Percentiles rank a stretch among this genome's conserved stretches.
These are phyloP conservation scores for Colletotrichum lini DNA, from an alignment of 2,329 filamentous ascomycete genomes.

Conservation along the genomic window DNA sequence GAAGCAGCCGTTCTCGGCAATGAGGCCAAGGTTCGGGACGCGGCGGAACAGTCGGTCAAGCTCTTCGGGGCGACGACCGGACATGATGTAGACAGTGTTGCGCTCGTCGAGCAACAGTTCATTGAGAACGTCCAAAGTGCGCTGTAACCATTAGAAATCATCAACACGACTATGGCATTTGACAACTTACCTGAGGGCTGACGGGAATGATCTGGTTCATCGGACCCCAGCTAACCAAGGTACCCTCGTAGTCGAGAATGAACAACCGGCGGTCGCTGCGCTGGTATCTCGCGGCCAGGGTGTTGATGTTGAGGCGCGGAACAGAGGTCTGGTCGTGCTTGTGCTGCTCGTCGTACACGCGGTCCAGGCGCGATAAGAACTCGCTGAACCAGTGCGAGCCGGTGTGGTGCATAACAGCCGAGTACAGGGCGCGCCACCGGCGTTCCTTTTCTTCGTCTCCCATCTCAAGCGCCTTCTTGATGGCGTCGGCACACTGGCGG, in stretches of 20 bases:
- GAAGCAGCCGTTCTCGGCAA: conserved; percentile 96
- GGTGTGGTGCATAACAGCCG: conserved; percentile 84
- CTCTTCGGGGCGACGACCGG: conserved; percentile 87
- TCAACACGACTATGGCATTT: background rate
- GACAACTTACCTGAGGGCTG: conserved; percentile 73
- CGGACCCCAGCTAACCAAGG: conserved; percentile 88
- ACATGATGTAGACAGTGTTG: conserved; percentile 96
- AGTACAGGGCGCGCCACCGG: conserved; percentile 82
- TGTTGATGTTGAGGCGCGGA: conserved; percentile 82
- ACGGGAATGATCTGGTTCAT: conserved; percentile 88
- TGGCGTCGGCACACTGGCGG: conserved; percentile 86
- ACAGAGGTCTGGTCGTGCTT: conserved; percentile 88
- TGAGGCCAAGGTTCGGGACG: conserved; percentile 87
- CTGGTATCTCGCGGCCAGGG: conserved; percentile 77
- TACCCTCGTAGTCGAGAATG: conserved; percentile 94
- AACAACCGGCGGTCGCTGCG: conserved; percentile 80
- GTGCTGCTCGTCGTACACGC: conserved; percentile 87
- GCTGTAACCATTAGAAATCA: conserved; percentile 58
- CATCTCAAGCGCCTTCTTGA: conserved; percentile 88
- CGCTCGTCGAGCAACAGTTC: conserved; percentile 84
- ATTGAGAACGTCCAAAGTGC: conserved; percentile 85
- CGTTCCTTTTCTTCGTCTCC: conserved; percentile 77
- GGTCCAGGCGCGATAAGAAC: conserved; percentile 78
- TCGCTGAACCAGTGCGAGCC: conserved; percentile 89
- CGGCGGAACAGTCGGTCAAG: conserved; percentile 88